These are phyloP conservation scores for Xylaria sp. DNA, from an alignment of 2,329 filamentous ascomycete species.

Conservation along the genomic window DNA sequence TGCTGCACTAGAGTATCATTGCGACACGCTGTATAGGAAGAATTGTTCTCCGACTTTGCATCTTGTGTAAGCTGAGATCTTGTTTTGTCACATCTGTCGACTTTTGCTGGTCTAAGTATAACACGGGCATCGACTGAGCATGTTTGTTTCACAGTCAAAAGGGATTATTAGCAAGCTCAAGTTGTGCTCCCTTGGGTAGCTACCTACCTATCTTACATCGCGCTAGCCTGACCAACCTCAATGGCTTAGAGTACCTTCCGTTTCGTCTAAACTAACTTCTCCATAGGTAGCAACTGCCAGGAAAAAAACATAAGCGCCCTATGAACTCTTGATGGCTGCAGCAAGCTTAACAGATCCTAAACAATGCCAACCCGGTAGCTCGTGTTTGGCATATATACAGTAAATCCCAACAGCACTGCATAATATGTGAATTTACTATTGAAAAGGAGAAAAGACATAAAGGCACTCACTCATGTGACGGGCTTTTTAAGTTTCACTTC, in stretches of 20 bases:
- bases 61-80: slow-evolving; percentile 13
- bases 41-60: neutral
- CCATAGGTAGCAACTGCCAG: neutral
- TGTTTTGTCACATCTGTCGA: neutral
- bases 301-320: neutral
- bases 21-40: slow-evolving; percentile 17
- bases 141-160: slow-evolving; percentile 1
- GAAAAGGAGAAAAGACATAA: neutral
- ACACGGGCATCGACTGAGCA: slow-evolving; percentile 1
- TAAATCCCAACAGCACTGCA: neutral
- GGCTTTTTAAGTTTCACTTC: neutral
- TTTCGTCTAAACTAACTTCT: neutral
- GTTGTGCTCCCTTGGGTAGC: neutral
- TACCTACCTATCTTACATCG: neutral
- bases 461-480: neutral
- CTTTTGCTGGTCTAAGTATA: neutral
- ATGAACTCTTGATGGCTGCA: neutral
- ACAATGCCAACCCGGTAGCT: slow-evolving; percentile 1
- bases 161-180: neutral
- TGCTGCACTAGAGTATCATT: slow-evolving; percentile 33
- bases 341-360: neutral
- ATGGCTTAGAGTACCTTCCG: neutral
- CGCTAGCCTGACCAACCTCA: neutral
- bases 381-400: too few species aligned
- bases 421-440: neutral